Evolutionary conservation across 495 filamentous ascomycete species (phyloP).

Genomic region (Penicillium coffeae): DNA sequence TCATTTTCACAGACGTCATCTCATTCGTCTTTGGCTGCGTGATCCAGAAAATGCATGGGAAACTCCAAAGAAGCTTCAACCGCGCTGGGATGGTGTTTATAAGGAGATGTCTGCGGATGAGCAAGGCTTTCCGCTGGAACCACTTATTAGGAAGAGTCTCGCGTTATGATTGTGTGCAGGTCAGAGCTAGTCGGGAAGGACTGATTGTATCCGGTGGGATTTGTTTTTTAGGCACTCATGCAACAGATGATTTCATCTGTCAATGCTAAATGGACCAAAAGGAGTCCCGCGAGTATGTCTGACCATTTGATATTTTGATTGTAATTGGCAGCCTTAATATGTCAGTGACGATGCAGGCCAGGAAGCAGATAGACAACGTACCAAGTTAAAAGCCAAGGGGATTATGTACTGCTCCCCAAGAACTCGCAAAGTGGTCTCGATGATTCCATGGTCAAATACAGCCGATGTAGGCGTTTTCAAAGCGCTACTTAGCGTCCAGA

Average conservation of each 20-base stretch:
- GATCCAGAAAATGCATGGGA: constrained; percentile 55
- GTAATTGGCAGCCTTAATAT: neutral
- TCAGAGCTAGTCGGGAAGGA: too few relatives aligned
- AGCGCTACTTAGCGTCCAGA: neutral
- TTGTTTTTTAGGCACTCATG: too few relatives aligned
- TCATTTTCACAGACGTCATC: constrained; percentile 43
- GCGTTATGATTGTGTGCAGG: too few relatives aligned
- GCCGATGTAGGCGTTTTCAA: neutral
- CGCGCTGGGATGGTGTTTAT: constrained; percentile 53
- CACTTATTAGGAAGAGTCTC: constrained; percentile 10
- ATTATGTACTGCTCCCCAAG: too few relatives aligned
- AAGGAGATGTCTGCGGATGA: constrained; percentile 46
- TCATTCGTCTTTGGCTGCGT: constrained; percentile 55
- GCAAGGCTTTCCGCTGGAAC: constrained; percentile 53
- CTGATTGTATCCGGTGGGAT: too few relatives aligned
- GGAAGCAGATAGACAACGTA: too few relatives aligned
- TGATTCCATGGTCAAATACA: too few relatives aligned
- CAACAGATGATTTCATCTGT: neutral
- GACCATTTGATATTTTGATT: neutral
- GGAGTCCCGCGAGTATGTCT: neutral
- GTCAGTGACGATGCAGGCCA: too few relatives aligned
- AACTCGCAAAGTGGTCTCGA: too few relatives aligned
- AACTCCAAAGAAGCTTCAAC: constrained; percentile 42
- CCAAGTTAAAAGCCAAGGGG: too few relatives aligned
- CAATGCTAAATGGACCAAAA: neutral